Evolutionary conservation across 768 basidiomycete species (phyloP).

Genomic region (Pleurotus cornucopiae): DNA sequence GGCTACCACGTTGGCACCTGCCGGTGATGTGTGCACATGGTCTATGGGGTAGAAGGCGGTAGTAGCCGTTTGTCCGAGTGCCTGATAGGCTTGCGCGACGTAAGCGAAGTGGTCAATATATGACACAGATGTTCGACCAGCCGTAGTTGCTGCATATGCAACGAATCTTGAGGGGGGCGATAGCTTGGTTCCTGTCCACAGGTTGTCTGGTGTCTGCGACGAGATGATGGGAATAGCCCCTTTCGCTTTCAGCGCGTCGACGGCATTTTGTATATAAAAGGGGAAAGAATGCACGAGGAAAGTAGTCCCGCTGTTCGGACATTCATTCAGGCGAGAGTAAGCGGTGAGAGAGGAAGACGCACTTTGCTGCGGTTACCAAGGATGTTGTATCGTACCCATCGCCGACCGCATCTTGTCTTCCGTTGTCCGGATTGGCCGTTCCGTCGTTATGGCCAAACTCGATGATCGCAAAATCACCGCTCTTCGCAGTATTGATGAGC

Average conservation of each 20-base stretch:
- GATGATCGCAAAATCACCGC: slow-evolving; percentile 39
- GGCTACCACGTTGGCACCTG: slow-evolving; percentile 43
- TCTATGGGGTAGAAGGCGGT: slow-evolving; percentile 40
- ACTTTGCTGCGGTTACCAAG: slow-evolving; percentile 31
- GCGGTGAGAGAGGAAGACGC: slow-evolving; percentile 10
- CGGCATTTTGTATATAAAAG: slow-evolving; percentile 41
- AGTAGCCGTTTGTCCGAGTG: slow-evolving; percentile 32
- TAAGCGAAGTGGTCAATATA: slow-evolving; percentile 47
- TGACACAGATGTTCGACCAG: slow-evolving; percentile 28
- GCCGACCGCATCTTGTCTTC: slow-evolving; percentile 36
- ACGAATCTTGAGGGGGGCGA: slow-evolving; percentile 39
- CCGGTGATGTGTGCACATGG: slow-evolving; percentile 40
- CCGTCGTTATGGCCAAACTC: slow-evolving; percentile 50
- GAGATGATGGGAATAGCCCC: slow-evolving; percentile 45
- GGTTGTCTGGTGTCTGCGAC: slow-evolving; percentile 44
- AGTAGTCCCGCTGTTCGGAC: slow-evolving; percentile 25
- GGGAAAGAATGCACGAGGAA: slow-evolving; percentile 41
- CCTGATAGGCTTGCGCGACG: slow-evolving; percentile 36
- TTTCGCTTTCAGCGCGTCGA: slow-evolving; percentile 36
- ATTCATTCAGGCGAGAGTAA: not conserved
- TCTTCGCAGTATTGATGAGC: slow-evolving; percentile 32
- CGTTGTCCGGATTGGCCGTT: slow-evolving; percentile 34
- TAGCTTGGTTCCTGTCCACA: slow-evolving; percentile 32
- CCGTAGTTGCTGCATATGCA: slow-evolving; percentile 36
- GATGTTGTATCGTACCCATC: slow-evolving; percentile 31